Conservation (phyloP, 2,329 filamentous ascomycete genomes). For the Paecilomyces variotii region DNA sequence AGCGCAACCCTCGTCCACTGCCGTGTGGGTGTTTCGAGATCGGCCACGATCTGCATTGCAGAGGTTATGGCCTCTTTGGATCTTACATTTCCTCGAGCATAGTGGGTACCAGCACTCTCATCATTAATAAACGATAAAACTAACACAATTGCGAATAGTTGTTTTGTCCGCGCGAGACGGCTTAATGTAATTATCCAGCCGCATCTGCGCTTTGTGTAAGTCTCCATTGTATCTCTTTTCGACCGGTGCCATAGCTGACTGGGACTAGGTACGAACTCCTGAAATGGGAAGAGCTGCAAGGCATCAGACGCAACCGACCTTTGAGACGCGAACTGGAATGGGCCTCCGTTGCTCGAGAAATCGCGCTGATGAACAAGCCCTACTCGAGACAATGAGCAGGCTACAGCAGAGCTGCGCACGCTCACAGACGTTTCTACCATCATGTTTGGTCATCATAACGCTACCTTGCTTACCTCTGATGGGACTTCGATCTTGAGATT, state of each 20-base stretch:
- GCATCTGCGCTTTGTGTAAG: slow-evolving; percentile 78
- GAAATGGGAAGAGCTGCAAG: slow-evolving; percentile 84
- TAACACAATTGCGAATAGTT: slow-evolving; percentile 39
- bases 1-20: slow-evolving; percentile 92
- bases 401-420: neutral
- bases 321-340: slow-evolving; percentile 80
- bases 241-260: slow-evolving; percentile 9
- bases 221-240: slow-evolving; percentile 1
- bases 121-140: neutral
- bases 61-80: slow-evolving; percentile 82
- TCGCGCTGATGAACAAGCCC: slow-evolving; percentile 91
- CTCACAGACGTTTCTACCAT: neutral
- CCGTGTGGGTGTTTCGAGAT: slow-evolving; percentile 88
- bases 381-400: slow-evolving; percentile 58
- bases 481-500: neutral
- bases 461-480: neutral
- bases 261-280: slow-evolving; percentile 65
- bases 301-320: slow-evolving; percentile 43
- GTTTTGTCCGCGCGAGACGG: slow-evolving; percentile 84
- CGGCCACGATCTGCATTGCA: slow-evolving; percentile 97
- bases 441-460: neutral
- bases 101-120: slow-evolving; percentile 43
- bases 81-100: slow-evolving; percentile 82
- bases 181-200: slow-evolving; percentile 98
- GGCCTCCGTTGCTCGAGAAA: slow-evolving; percentile 78